Percentiles rank a stretch among this genome's conserved stretches.
phyloP scores from a whole-genome alignment of 495 filamentous ascomycete species.

The Mytilinidion resinicola region DNA sequence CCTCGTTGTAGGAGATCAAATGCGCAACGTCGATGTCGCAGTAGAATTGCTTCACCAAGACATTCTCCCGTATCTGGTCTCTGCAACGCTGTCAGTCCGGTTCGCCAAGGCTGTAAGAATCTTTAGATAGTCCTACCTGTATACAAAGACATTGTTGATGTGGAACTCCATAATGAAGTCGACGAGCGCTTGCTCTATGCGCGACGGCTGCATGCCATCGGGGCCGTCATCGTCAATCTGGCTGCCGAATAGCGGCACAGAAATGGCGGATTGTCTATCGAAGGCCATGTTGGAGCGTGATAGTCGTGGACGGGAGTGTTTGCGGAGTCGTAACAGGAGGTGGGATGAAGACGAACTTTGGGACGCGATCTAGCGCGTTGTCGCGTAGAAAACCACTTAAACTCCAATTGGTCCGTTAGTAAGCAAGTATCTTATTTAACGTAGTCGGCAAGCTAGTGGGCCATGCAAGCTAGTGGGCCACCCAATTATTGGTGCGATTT shows the following conservation, averaged over 20 bases:
- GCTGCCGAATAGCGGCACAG: constrained; percentile 67
- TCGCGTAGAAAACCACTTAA: too few relatives aligned
- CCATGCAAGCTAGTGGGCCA: too few relatives aligned
- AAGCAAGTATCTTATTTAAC: too few relatives aligned
- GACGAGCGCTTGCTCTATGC: constrained; percentile 50
- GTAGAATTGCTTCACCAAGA: constrained; percentile 87
- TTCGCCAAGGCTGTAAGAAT: not conserved
- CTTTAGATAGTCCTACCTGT: constrained; percentile 59
- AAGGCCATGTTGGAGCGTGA: constrained; percentile 42
- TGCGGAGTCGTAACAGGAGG: too few relatives aligned
- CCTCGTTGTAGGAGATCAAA: constrained; percentile 93
- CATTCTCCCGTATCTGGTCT: constrained; percentile 94
- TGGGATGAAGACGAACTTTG: too few relatives aligned
- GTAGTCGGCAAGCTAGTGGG: too few relatives aligned
- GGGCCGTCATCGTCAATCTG: constrained; percentile 48
- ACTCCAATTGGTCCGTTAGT: too few relatives aligned
- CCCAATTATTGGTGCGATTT: too few relatives aligned
- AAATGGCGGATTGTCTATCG: constrained; percentile 83
- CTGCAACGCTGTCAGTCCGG: constrained; percentile 39
- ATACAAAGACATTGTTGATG: constrained; percentile 92
- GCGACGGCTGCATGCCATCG: constrained; percentile 52
- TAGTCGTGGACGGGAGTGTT: not conserved
- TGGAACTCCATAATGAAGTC: constrained; percentile 93
- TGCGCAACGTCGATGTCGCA: constrained; percentile 97
- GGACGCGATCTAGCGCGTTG: too few relatives aligned